phyloP scores from a whole-genome alignment of 2,329 filamentous ascomycete genomes.

The Fusarium veterinarium region DNA sequence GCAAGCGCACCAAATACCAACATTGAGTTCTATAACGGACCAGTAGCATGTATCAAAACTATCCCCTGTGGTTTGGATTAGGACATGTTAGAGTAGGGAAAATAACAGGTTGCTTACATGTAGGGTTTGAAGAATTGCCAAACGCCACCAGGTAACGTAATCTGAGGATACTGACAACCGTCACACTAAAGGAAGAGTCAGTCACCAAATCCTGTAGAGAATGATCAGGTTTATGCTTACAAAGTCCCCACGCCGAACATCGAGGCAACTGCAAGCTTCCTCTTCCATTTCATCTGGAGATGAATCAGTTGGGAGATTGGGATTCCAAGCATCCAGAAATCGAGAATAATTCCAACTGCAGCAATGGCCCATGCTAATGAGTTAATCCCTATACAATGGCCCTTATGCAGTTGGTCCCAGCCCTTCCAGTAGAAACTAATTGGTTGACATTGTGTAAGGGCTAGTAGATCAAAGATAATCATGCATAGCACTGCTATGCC shows the following conservation, averaged over 20 bases:
- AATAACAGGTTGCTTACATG: not conserved
- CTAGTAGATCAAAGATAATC: not conserved
- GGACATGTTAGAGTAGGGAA: fast-evolving
- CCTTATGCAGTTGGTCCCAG: conserved; percentile 4
- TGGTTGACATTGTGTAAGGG: not conserved
- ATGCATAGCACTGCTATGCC: not conserved
- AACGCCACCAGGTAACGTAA: conserved; percentile 6
- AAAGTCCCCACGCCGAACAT: conserved; percentile 15
- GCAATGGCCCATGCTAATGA: conserved; percentile 20
- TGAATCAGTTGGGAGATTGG: not conserved
- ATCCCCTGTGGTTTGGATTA: not conserved
- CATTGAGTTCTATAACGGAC: conserved; percentile 9
- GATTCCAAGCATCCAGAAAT: conserved; percentile 8
- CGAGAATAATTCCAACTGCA: not conserved
- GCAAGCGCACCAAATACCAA: conserved; percentile 6
- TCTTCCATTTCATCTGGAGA: conserved; percentile 16
- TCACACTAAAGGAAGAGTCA: not conserved
- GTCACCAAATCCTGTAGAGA: fast-evolving
- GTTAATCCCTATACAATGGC: conserved; percentile 11
- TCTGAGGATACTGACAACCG: conserved; percentile 16
- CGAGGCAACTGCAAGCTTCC: not conserved
- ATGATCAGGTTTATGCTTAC: fast-evolving
- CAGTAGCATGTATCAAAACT: conserved; percentile 16
- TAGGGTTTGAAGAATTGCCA: conserved; percentile 7
- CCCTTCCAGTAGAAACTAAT: conserved; percentile 20